Conservation (phyloP, 108 stramenopile genomes). For the Conticribra weissflogii region DNA sequence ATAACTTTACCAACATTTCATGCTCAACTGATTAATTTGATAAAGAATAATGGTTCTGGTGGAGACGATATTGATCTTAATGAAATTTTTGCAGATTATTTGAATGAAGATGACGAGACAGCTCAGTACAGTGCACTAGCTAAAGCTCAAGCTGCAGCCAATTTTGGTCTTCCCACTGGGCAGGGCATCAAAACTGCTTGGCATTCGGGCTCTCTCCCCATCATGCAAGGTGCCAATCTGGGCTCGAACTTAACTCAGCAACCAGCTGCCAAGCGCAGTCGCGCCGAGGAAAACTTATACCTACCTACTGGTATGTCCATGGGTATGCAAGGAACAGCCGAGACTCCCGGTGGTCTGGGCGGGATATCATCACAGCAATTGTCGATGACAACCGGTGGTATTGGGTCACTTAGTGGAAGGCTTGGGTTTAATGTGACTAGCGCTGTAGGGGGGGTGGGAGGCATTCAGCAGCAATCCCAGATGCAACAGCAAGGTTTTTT, state of each 20-base stretch:
- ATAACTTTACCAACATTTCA: background rate
- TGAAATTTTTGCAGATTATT: constrained; percentile 57
- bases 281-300: constrained; percentile 31
- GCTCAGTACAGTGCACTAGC: constrained; percentile 14
- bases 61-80: constrained; percentile 45
- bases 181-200: constrained; percentile 48
- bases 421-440: constrained; percentile 26
- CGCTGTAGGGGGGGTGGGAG: background rate
- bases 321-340: background rate
- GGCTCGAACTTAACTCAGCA: background rate
- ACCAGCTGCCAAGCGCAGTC: constrained; percentile 15
- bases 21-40: background rate
- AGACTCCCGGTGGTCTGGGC: too few relatives aligned
- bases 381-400: constrained; percentile 8
- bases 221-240: constrained; percentile 6
- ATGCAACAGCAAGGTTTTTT: constrained; percentile 18
- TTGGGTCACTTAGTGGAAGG: constrained; percentile 27
- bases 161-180: constrained; percentile 35
- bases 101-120: constrained; percentile 36
- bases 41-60: too few relatives aligned
- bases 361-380: constrained; percentile 2
- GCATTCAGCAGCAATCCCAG: constrained; percentile 11
- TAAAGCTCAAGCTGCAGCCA: constrained; percentile 24
- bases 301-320: background rate
- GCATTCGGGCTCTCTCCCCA: constrained; percentile 32